Evolutionary conservation across 129 eudicot genomes (phyloP).

Genomic region (Ambrosia trifida): DNA sequence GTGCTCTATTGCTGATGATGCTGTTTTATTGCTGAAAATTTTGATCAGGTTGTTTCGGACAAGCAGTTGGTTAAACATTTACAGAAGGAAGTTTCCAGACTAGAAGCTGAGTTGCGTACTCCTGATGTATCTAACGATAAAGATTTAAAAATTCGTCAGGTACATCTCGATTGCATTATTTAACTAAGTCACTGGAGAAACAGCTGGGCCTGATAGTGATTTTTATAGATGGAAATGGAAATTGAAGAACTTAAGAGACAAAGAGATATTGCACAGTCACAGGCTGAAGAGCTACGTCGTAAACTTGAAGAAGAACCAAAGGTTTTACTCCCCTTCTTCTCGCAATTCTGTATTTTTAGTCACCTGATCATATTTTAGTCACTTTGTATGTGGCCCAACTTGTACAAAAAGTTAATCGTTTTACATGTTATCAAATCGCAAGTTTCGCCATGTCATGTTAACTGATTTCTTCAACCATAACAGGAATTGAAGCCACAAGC

Average conservation of each 20-base stretch:
- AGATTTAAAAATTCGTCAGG: constrained; percentile 80
- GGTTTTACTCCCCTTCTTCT: constrained; percentile 29
- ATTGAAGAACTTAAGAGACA: constrained; percentile 90
- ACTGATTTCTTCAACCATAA: constrained; percentile 8
- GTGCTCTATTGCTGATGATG: background rate
- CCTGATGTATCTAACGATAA: constrained; percentile 78
- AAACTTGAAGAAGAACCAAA: constrained; percentile 75
- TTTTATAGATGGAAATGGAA: constrained; percentile 80
- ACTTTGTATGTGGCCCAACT: too few relatives aligned
- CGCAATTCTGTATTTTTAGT: background rate
- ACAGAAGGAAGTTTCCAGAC: constrained; percentile 94
- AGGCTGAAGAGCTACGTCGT: constrained; percentile 73
- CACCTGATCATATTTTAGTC: background rate
- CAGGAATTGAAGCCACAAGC: constrained; percentile 51
- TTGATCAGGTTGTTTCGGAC: constrained; percentile 78
- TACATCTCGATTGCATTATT: constrained; percentile 13
- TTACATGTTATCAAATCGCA: background rate
- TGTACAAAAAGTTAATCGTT: background rate
- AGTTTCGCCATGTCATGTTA: background rate
- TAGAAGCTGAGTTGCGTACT: constrained; percentile 88
- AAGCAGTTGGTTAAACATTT: constrained; percentile 90
- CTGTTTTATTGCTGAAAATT: constrained; percentile 18
- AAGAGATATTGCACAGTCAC: constrained; percentile 80
- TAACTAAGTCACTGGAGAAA: background rate
- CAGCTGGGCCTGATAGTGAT: background rate